Conservation (phyloP, 257 asterid species). For the Lycium barbarum region DNA sequence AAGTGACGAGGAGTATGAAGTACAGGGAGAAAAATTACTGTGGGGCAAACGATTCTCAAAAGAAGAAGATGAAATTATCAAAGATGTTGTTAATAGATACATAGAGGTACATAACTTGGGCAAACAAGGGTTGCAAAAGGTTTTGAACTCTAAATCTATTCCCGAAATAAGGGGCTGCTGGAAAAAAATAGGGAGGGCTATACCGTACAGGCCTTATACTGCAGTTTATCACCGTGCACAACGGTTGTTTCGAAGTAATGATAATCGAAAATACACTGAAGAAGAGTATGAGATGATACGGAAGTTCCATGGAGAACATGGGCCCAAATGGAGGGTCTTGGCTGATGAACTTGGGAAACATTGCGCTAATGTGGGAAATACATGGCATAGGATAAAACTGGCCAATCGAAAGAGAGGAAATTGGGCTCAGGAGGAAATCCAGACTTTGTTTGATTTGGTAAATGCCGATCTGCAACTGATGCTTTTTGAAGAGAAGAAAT, state of each 20-base stretch:
- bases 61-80: conserved; percentile 26
- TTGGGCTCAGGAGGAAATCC: conserved; percentile 28
- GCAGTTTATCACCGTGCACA: neutral
- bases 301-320: conserved; percentile 27
- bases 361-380: neutral
- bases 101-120: conserved; percentile 18
- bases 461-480: conserved; percentile 11
- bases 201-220: neutral
- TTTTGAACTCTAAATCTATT: neutral
- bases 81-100: neutral
- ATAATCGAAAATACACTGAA: neutral
- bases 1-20: neutral
- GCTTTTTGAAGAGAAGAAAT: conserved; percentile 27
- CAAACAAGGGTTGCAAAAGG: neutral
- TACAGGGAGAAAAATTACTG: neutral
- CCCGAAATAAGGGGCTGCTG: conserved; percentile 27
- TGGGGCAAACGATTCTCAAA: neutral
- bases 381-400: conserved; percentile 20
- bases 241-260: neutral
- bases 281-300: conserved; percentile 23
- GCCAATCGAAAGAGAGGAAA: conserved; percentile 2
- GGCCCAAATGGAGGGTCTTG: conserved; percentile 17
- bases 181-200: conserved; percentile 15
- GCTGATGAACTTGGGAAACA: conserved; percentile 16
- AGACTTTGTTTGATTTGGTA: conserved; percentile 20